phyloP scores from a whole-genome alignment of 306 rosid species.

The Quercus rubra region DNA sequence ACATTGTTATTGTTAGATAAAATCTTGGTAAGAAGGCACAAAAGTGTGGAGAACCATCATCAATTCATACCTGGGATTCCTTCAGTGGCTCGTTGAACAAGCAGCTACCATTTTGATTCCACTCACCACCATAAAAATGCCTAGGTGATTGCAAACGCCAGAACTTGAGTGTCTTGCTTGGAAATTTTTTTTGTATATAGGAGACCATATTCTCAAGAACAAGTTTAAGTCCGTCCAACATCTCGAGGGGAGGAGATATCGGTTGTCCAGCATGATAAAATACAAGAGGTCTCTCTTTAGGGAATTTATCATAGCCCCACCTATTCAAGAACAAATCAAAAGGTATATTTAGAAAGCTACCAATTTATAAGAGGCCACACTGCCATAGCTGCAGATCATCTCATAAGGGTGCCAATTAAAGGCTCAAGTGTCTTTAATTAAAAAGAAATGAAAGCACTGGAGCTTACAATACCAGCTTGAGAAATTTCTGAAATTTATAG shows the following conservation, averaged over 20 bases:
- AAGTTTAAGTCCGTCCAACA: conserved; percentile 69
- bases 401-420: not conserved
- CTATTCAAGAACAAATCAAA: conserved; percentile 40
- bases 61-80: conserved; percentile 59
- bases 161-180: conserved; percentile 56
- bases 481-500: not conserved
- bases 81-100: conserved; percentile 72
- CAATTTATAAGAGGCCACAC: not conserved
- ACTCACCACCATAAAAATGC: conserved; percentile 86
- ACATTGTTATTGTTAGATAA: not conserved
- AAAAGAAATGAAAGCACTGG: conserved; percentile 6
- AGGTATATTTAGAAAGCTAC: not conserved
- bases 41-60: conserved; percentile 14
- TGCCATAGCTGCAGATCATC: not conserved
- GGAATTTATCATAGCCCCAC: conserved; percentile 87
- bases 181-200: conserved; percentile 56
- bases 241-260: conserved; percentile 61
- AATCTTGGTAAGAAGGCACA: conserved; percentile 1
- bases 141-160: conserved; percentile 93
- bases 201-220: conserved; percentile 57
- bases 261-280: conserved; percentile 65
- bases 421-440: conserved; percentile 2
- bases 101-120: conserved; percentile 97
- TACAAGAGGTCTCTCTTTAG: conserved; percentile 76
- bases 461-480: conserved; percentile 3